Evolutionary conservation across 768 basidiomycete genomes (phyloP), one percentile per base, ranked within the genome.

Genomic region (Auriculariales sp.): DNA sequence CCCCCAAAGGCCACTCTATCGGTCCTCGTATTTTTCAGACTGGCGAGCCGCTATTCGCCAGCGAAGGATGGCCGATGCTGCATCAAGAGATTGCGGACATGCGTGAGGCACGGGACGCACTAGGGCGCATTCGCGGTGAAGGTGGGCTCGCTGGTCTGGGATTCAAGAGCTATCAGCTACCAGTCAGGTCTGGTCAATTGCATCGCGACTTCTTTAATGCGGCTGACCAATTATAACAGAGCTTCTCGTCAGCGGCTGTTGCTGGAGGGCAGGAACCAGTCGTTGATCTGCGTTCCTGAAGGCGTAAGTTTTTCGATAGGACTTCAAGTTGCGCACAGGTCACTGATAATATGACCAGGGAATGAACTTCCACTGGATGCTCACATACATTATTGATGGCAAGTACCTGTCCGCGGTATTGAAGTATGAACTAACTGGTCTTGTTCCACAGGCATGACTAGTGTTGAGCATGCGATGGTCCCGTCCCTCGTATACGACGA

Each of bases 141-240:
- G 83, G 81, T 28, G 83, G 83, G 3, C 72, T 75, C 11, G 72
- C 74, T 0, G 76, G 73, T 53, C 79, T 79, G 55, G 84, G 82
- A 10, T 85, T 85, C 60, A 86, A 86, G 65, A 86, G 84, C 55
- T 85, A 86, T 55, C 80, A 82, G 53, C 57, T 81, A n/a, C 82
- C 83, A 15, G 75, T 74, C 24, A 71, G 79, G 79, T 79, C 52
- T 6, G 7, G 11, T 30, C 3, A 25, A 3, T 19, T 49, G 17
- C n/a, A 28, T 4, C 29, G 3, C 12, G 17, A 2, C 25, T 35
- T 19, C 17, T 36, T 19, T 14, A 10, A 14, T 49, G 36, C 45
- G 28, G 28, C 34, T 22, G 48, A n/a, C 24, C 17, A 28, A 24
- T 28, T 49, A 12, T 28, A n/a, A 3, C 51, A 77, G 79, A 15